Evolutionary conservation across 2,329 filamentous ascomycete genomes (phyloP).

Genomic region (Neoarthrinium moseri): DNA sequence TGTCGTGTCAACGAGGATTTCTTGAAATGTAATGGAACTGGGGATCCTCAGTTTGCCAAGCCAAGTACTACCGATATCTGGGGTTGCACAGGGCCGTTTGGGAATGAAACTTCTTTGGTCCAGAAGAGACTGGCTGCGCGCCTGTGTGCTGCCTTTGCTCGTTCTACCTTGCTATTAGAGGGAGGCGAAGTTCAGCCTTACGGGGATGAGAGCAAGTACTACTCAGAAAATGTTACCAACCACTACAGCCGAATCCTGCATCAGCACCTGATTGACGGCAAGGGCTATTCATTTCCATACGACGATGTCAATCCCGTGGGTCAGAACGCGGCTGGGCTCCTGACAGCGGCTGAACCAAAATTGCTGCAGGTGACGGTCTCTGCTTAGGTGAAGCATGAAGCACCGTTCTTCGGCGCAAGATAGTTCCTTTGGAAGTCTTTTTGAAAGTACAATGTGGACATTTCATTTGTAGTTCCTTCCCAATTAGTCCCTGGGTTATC

Average conservation of each 20-base stretch:
- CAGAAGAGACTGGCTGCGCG: constrained; percentile 40
- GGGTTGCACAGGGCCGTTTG: constrained; percentile 45
- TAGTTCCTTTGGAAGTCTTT: too few relatives aligned
- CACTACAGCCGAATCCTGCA: constrained; percentile 61
- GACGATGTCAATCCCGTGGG: constrained; percentile 59
- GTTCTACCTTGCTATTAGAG: constrained; percentile 40
- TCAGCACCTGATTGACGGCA: constrained; percentile 52
- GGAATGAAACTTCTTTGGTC: constrained; percentile 27
- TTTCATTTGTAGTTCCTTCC: too few relatives aligned
- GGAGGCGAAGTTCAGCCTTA: constrained; percentile 43
- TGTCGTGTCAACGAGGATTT: constrained; percentile 31
- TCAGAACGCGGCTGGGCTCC: constrained; percentile 48
- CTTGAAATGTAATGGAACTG: constrained; percentile 32
- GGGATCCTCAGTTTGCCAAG: constrained; percentile 37
- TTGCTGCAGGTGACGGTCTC: not conserved
- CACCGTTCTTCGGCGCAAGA: too few relatives aligned
- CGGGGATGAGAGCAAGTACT: constrained; percentile 35
- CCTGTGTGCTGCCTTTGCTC: constrained; percentile 45
- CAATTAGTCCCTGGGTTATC: too few relatives aligned
- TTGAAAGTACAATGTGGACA: too few relatives aligned
- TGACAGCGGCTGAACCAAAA: not conserved
- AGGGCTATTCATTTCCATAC: constrained; percentile 64
- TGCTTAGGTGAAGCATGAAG: too few relatives aligned
- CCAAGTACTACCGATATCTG: constrained; percentile 43
- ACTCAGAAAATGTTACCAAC: constrained; percentile 36